phyloP scores from a whole-genome alignment of 202 grass and related monocot species.

The Setaria italica region DNA sequence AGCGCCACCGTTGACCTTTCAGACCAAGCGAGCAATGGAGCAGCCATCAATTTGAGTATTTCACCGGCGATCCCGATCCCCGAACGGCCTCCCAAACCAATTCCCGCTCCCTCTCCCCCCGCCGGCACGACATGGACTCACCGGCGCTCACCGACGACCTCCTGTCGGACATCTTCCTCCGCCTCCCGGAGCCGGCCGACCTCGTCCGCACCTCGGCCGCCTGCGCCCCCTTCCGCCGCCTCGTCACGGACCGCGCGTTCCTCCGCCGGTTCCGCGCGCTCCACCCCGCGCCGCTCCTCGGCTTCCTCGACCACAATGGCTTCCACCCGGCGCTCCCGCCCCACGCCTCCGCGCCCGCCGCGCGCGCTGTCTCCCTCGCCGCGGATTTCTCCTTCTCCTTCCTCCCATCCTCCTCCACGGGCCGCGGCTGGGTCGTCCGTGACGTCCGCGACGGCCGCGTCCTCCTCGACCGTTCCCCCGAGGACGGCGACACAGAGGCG shows the following conservation, averaged over 20 bases:
- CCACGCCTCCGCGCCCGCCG: slow-evolving; percentile 31
- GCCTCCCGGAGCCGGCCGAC: slow-evolving; percentile 38
- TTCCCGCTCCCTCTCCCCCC: not conserved
- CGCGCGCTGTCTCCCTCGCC: slow-evolving; percentile 24
- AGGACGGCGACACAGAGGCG: not conserved
- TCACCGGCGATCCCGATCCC: not conserved
- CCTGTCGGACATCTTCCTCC: slow-evolving; percentile 49
- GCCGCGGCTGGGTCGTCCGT: slow-evolving; percentile 36
- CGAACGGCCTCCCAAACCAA: not conserved
- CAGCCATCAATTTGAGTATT: not conserved
- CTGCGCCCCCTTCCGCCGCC: slow-evolving; percentile 42
- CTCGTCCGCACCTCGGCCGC: slow-evolving; percentile 41
- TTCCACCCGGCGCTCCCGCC: slow-evolving; percentile 37
- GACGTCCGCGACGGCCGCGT: slow-evolving; percentile 47
- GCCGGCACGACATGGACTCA: slow-evolving; percentile 15
- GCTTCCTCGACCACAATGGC: slow-evolving; percentile 40
- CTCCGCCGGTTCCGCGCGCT: slow-evolving; percentile 49
- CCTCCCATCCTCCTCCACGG: slow-evolving; percentile 13
- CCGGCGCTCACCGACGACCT: slow-evolving; percentile 44
- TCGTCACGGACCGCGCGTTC: slow-evolving; percentile 44
- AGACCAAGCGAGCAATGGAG: not conserved
- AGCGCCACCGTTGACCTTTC: not conserved
- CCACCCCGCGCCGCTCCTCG: slow-evolving; percentile 49
- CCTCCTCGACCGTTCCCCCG: slow-evolving; percentile 41
- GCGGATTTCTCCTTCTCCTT: slow-evolving; percentile 40